Percentiles rank a stretch among this genome's conserved stretches.
Evolutionary conservation across 2,329 filamentous ascomycete species (phyloP).

Genomic region (Botryosphaeria agaves): DNA sequence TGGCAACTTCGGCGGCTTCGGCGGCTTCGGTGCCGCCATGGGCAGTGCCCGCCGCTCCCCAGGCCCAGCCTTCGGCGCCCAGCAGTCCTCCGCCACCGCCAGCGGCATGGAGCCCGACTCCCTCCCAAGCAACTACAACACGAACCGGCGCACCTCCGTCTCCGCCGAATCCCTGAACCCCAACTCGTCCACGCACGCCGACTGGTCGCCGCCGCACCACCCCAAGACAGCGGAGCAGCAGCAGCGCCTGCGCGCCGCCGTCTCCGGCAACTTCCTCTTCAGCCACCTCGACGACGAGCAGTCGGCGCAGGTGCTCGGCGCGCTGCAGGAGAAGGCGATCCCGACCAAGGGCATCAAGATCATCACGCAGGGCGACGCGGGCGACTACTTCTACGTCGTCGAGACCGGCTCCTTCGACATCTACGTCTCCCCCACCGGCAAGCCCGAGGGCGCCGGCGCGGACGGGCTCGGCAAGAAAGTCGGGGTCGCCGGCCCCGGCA

Average conservation of each 20-base stretch:
- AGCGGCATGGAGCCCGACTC: conserved; percentile 33
- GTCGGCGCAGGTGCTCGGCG: conserved; percentile 69
- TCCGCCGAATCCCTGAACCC: conserved; percentile 94
- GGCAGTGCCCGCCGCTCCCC: neutral
- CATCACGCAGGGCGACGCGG: conserved; percentile 86
- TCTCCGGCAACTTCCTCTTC: conserved; percentile 85
- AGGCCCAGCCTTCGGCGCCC: too few species aligned
- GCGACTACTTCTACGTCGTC: conserved; percentile 95
- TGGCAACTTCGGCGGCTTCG: conserved; percentile 19
- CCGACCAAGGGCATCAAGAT: conserved; percentile 83
- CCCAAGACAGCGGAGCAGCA: conserved; percentile 72
- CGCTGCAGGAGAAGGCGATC: conserved; percentile 86
- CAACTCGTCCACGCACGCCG: conserved; percentile 63
- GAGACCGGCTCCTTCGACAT: conserved; percentile 84
- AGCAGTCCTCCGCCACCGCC: conserved; percentile 5
- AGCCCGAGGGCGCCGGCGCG: conserved; percentile 59
- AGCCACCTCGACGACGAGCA: conserved; percentile 90
- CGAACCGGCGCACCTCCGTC: conserved; percentile 84
- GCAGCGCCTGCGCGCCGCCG: conserved; percentile 59
- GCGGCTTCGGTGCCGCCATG: conserved; percentile 12
- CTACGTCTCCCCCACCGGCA: conserved; percentile 65
- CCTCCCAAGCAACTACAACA: conserved; percentile 86
- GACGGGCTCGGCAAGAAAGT: conserved; percentile 76
- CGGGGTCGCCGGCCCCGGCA: conserved; percentile 65
- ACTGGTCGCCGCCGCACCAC: conserved; percentile 77